phyloP scores from a whole-genome alignment of 768 basidiomycete species.

The Astraeus odoratus region DNA sequence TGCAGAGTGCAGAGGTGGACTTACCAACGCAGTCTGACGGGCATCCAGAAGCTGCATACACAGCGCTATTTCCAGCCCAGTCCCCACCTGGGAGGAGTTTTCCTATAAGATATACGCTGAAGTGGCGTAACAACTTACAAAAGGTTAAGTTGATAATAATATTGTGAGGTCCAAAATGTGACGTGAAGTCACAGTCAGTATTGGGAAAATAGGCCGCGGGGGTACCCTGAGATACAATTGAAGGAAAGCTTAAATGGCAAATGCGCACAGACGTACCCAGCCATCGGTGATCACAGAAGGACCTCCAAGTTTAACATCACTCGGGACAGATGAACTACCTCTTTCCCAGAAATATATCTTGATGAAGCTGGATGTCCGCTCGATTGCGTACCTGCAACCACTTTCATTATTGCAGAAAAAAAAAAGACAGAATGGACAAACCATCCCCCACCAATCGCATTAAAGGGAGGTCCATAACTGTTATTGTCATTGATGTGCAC shows the following conservation, averaged over 20 bases:
- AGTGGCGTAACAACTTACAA: slow-evolving; percentile 9
- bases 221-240: slow-evolving; percentile 34
- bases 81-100: slow-evolving; percentile 17
- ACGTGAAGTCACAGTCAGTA: slow-evolving; percentile 49
- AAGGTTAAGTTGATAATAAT: slow-evolving; percentile 49
- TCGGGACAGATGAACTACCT: slow-evolving; percentile 29
- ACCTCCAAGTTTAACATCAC: slow-evolving; percentile 21
- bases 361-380: slow-evolving; percentile 24
- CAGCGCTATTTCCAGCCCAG: slow-evolving; percentile 20
- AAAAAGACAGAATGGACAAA: slow-evolving; percentile 4
- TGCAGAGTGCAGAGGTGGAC: not conserved
- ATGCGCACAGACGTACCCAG: slow-evolving; percentile 15
- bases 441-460: slow-evolving; percentile 31
- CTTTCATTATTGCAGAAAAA: not conserved
- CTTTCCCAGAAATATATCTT: slow-evolving; percentile 37
- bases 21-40: slow-evolving; percentile 22
- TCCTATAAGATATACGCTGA: slow-evolving; percentile 5
- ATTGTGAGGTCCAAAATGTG: slow-evolving; percentile 46
- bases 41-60: slow-evolving; percentile 15
- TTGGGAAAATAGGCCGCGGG: slow-evolving; percentile 58
- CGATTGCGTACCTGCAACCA: slow-evolving; percentile 28
- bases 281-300: slow-evolving; percentile 13
- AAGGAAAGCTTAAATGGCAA: not conserved
- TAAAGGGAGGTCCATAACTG: slow-evolving; percentile 31
- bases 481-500: slow-evolving; percentile 18